Conservation (phyloP, 495 filamentous ascomycete species). For the Talaromyces trachyspermus region DNA sequence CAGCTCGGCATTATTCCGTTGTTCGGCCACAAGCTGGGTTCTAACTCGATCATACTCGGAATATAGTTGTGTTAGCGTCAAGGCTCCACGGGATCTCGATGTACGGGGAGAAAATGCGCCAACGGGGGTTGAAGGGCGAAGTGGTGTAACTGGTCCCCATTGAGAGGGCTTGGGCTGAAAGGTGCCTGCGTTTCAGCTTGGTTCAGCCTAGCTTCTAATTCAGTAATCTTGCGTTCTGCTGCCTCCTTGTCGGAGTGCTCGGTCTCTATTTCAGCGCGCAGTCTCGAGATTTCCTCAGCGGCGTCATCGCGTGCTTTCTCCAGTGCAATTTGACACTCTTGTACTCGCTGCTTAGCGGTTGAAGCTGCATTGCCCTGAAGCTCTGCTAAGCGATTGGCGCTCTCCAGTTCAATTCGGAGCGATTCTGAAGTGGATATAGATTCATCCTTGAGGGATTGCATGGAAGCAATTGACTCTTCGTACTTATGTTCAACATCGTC, state of each 20-base stretch:
- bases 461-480: constrained; percentile 70
- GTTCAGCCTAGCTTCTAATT: constrained; percentile 68
- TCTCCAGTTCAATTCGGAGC: constrained; percentile 76
- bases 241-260: constrained; percentile 65
- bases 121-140: constrained; percentile 42
- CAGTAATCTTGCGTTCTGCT: constrained; percentile 60
- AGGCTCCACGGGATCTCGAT: constrained; percentile 47
- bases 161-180: constrained; percentile 47
- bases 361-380: constrained; percentile 76
- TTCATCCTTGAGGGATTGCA: constrained; percentile 79
- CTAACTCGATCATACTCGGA: constrained; percentile 57
- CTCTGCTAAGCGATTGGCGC: constrained; percentile 69
- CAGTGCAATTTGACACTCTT: constrained; percentile 69
- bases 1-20: constrained; percentile 62
- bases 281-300: constrained; percentile 68
- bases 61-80: constrained; percentile 63
- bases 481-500: constrained; percentile 80
- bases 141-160: constrained; percentile 46
- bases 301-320: constrained; percentile 75
- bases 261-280: constrained; percentile 74
- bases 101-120: constrained; percentile 49
- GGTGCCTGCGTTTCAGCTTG: constrained; percentile 51
- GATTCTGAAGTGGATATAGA: constrained; percentile 69
- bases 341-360: constrained; percentile 70
- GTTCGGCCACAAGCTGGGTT: constrained; percentile 54